These are phyloP conservation scores for Fonsecaea multimorphosa DNA, from an alignment of 2,329 filamentous ascomycete species.

Conservation along the genomic window DNA sequence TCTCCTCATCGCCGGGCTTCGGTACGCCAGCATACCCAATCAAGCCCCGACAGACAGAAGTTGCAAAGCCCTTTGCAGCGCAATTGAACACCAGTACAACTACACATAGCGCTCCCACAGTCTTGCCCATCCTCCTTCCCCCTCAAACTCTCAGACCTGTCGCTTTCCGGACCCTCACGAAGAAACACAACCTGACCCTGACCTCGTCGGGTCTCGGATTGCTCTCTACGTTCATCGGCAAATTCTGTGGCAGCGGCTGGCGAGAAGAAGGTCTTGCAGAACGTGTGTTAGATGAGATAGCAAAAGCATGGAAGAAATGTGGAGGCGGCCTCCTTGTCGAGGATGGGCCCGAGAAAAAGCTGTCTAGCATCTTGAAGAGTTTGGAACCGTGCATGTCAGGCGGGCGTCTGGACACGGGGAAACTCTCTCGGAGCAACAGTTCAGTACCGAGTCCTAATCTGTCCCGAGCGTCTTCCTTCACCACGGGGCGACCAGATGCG, in stretches of 20 bases:
- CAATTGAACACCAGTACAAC: conserved; percentile 45
- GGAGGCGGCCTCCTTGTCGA: conserved; percentile 92
- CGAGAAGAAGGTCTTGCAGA: conserved; percentile 93
- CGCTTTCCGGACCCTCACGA: conserved; percentile 94
- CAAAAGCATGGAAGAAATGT: conserved; percentile 87
- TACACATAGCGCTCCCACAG: conserved; percentile 64
- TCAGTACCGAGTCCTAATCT: conserved; percentile 45
- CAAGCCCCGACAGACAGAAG: conserved; percentile 49
- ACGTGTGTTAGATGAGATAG: conserved; percentile 87
- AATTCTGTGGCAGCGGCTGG: conserved; percentile 95
- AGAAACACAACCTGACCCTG: conserved; percentile 93
- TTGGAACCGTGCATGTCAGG: conserved; percentile 88
- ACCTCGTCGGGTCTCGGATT: conserved; percentile 84
- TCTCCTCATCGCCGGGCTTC: conserved; percentile 89
- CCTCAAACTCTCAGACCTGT: conserved; percentile 85
- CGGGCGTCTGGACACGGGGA: conserved; percentile 64
- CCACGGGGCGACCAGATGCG: conserved; percentile 43
- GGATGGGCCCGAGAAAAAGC: conserved; percentile 70
- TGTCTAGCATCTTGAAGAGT: conserved; percentile 82
- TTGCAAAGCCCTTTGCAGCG: conserved; percentile 34
- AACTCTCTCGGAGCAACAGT: conserved; percentile 55
- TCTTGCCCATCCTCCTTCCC: conserved; percentile 88
- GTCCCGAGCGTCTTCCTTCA: conserved; percentile 65
- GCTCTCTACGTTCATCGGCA: conserved; percentile 86
- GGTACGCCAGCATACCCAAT: conserved; percentile 84